Evolutionary conservation across 345 rosid species (phyloP).

Genomic region (Euphorbia tirucalli): DNA sequence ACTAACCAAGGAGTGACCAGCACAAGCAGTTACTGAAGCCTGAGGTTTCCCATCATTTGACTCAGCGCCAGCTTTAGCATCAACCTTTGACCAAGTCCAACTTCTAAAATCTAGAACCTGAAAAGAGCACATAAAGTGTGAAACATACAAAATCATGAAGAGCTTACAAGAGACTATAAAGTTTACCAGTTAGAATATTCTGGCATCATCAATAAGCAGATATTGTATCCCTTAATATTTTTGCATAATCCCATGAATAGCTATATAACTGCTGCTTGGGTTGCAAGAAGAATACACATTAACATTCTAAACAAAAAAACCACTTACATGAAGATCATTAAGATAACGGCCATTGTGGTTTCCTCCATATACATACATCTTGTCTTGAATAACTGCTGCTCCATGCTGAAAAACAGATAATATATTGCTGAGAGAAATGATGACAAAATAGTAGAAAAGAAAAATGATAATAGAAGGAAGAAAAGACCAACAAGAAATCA

Average conservation of each 20-base stretch:
- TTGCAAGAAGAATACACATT: neutral
- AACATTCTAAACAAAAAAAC: neutral
- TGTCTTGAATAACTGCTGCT: conserved; percentile 82
- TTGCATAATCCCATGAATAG: neutral
- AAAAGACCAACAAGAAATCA: conserved; percentile 10
- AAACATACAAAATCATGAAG: neutral
- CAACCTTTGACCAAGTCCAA: conserved; percentile 95
- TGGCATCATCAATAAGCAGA: neutral
- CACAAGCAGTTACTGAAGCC: conserved; percentile 61
- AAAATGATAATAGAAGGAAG: conserved; percentile 16
- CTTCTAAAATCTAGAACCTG: conserved; percentile 93
- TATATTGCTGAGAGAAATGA: conserved; percentile 24
- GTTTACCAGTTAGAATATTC: neutral
- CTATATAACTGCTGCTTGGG: neutral
- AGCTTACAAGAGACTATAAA: neutral
- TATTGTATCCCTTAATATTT: neutral
- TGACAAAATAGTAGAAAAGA: conserved; percentile 5
- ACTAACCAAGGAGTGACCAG: conserved; percentile 98
- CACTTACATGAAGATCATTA: conserved; percentile 87
- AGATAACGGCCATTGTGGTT: conserved; percentile 99
- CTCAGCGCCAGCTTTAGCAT: conserved; percentile 57
- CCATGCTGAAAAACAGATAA: conserved; percentile 67
- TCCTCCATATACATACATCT: conserved; percentile 94
- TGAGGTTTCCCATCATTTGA: conserved; percentile 51
- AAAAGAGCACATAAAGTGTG: neutral